phyloP scores from a whole-genome alignment of 73 alveolate species.

The Uronychia setigera region DNA sequence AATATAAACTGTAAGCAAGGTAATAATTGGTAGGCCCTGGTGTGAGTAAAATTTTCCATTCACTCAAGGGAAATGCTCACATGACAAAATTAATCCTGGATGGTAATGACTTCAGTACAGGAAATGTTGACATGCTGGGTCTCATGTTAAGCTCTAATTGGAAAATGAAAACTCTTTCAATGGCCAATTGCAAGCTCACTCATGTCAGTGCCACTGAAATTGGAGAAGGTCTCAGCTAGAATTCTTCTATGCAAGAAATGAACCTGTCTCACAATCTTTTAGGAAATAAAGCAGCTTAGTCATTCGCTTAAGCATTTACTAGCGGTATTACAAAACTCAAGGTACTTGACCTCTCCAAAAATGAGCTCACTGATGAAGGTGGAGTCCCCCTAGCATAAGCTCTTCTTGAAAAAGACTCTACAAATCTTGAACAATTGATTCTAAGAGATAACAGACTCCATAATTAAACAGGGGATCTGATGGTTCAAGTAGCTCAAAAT shows the following conservation, averaged over 20 bases:
- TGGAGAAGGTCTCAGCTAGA: slow-evolving; percentile 7
- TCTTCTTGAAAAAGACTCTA: neutral
- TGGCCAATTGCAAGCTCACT: slow-evolving; percentile 13
- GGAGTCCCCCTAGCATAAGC: neutral
- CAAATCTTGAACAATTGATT: neutral
- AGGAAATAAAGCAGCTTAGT: neutral
- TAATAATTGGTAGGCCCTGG: neutral
- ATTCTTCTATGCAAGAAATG: neutral
- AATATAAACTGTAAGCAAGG: neutral
- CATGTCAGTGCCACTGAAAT: neutral
- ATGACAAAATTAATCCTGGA: neutral
- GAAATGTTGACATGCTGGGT: neutral
- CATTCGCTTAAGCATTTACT: neutral
- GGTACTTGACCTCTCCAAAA: neutral
- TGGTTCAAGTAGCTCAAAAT: neutral
- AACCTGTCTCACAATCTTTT: slow-evolving; percentile 1
- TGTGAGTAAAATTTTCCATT: neutral
- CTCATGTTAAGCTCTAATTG: slow-evolving; percentile 13
- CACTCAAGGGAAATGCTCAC: neutral
- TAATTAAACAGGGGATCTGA: neutral
- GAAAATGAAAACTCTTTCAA: slow-evolving; percentile 1
- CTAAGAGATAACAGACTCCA: neutral
- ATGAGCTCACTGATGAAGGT: neutral
- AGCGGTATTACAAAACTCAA: neutral
- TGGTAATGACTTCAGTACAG: neutral